phyloP scores from a whole-genome alignment of 169 alveolate species.

The Haemoproteus tartakovskyi region DNA sequence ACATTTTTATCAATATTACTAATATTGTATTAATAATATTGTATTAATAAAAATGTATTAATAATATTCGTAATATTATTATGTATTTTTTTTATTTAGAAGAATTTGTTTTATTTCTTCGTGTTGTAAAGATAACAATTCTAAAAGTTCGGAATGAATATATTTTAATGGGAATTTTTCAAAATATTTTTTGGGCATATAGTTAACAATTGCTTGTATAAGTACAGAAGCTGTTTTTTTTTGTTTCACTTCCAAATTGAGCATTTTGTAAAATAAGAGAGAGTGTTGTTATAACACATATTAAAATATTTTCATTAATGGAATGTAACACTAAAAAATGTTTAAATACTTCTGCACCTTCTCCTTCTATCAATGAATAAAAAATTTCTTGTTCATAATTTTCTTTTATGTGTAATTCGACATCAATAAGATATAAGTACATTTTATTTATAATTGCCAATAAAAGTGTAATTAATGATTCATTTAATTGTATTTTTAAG shows the following conservation, averaged over 20 bases:
- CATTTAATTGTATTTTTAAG: conserved; percentile 6
- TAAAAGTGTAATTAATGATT: neutral
- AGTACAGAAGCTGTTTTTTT: conserved; percentile 11
- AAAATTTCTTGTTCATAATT: neutral
- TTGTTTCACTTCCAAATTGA: conserved; percentile 15
- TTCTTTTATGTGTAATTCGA: neutral
- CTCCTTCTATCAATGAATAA: neutral
- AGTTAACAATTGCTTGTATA: neutral
- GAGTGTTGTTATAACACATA: conserved; percentile 25
- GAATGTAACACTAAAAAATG: conserved; percentile 28
- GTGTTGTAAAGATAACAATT: conserved; percentile 9
- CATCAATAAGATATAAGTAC: conserved; percentile 3
- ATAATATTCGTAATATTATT: neutral
- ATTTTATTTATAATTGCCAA: conserved; percentile 27
- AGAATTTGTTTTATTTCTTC: conserved; percentile 7
- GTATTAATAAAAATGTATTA: neutral
- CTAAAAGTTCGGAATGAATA: conserved; percentile 11
- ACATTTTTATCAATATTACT: too few relatives aligned
- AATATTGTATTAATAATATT: too few relatives aligned
- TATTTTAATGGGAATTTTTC: conserved; percentile 31
- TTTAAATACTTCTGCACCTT: neutral
- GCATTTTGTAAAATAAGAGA: conserved; percentile 29
- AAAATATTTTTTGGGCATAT: conserved; percentile 4
- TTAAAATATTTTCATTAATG: conserved; percentile 47
- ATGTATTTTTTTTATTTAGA: conserved; percentile 7